Percentiles rank a stretch among this genome's conserved stretches.
Conservation (phyloP, 352 stramenopile species). For the Plasmopara halstedii region DNA sequence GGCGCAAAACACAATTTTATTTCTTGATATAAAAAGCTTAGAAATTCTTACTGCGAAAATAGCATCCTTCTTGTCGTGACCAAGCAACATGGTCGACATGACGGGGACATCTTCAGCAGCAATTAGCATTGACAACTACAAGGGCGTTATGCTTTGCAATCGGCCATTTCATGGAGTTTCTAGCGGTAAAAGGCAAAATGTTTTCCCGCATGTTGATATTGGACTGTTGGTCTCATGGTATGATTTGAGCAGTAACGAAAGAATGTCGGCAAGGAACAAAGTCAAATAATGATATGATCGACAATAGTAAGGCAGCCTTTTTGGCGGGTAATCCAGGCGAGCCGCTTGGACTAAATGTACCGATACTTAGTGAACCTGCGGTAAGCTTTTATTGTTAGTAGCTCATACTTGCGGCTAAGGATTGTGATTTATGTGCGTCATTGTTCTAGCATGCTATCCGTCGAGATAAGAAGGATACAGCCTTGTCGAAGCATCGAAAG, state of each 20-base stretch:
- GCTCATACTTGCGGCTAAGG: neutral
- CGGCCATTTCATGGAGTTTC: slow-evolving; percentile 87
- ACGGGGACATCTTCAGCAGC: slow-evolving; percentile 29
- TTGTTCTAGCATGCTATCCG: slow-evolving; percentile 56
- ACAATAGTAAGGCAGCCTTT: slow-evolving; percentile 64
- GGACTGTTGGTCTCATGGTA: slow-evolving; percentile 1
- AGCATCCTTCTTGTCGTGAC: neutral
- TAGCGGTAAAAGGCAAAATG: slow-evolving; percentile 34
- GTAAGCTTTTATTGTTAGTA: slow-evolving; percentile 21
- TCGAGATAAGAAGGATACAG: slow-evolving; percentile 88
- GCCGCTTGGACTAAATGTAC: slow-evolving; percentile 70
- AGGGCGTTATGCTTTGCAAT: slow-evolving; percentile 94
- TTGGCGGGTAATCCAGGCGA: slow-evolving; percentile 60
- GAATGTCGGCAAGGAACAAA: slow-evolving; percentile 30
- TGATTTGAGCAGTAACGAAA: slow-evolving; percentile 34
- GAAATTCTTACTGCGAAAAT: too few relatives aligned
- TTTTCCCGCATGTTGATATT: neutral
- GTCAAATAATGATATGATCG: slow-evolving; percentile 28
- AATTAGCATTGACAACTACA: slow-evolving; percentile 91
- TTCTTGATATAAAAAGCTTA: neutral
- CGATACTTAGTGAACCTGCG: slow-evolving; percentile 61
- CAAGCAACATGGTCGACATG: slow-evolving; percentile 23
- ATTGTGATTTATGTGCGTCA: neutral
- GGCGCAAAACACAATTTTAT: too few relatives aligned
- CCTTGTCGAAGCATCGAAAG: slow-evolving; percentile 89